Conservation (phyloP, 2,329 filamentous ascomycete genomes). For the Dichotomopilus funicola region DNA sequence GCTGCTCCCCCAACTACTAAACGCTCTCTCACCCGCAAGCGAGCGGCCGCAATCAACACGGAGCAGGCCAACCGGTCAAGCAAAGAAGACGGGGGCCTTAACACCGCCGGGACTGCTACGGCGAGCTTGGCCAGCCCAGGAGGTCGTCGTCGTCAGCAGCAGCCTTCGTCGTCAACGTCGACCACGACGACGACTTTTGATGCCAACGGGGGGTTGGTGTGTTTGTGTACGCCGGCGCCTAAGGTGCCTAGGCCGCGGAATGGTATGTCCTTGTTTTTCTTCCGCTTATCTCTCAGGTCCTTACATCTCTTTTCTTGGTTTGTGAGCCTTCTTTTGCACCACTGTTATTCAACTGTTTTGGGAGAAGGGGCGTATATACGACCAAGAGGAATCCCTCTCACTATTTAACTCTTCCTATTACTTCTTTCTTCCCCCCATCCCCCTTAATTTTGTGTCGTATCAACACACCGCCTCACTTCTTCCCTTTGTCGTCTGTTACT, state of each 20-base stretch:
- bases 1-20: neutral
- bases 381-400: no score
- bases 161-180: no score
- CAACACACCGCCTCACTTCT: neutral
- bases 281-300: neutral
- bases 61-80: constrained; percentile 37
- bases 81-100: constrained; percentile 31
- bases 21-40: constrained; percentile 32
- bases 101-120: constrained; percentile 28
- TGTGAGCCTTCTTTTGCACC: no score
- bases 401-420: no score
- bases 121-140: no score
- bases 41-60: constrained; percentile 40
- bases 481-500: constrained; percentile 12
- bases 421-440: no score
- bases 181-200: neutral
- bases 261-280: constrained; percentile 38
- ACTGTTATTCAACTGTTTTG: no score
- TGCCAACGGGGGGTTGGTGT: constrained; percentile 37
- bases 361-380: no score
- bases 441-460: no score
- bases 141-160: no score
- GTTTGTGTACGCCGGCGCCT: constrained; percentile 49
- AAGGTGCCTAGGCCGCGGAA: constrained; percentile 55
- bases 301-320: no score